A percentile compares a stretch with the other conserved stretches of the same genome.
Conservation (phyloP, 306 rosid genomes). For the Senna tora region DNA sequence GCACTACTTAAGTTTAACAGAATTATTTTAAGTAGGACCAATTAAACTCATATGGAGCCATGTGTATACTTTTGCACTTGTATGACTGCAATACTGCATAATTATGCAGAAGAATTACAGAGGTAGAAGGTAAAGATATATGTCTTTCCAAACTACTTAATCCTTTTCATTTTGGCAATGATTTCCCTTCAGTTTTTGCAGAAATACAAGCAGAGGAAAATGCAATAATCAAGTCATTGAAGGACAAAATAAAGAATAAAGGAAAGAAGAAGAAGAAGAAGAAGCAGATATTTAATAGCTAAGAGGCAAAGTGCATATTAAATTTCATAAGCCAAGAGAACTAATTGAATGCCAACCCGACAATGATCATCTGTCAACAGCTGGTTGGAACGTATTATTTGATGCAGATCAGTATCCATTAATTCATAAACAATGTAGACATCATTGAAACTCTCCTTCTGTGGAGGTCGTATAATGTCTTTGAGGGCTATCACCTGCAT, state of each 20-base stretch:
- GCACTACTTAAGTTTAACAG: not conserved
- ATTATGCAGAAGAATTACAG: not conserved
- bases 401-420: conserved; percentile 95
- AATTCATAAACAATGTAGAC: conserved; percentile 86
- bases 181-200: conserved; percentile 17
- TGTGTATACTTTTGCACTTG: not conserved
- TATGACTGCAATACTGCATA: not conserved
- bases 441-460: conserved; percentile 80
- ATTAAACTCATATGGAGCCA: not conserved
- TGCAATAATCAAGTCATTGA: not conserved
- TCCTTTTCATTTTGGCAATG: not conserved
- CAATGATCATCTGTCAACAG: conserved; percentile 88
- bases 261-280: too few species aligned
- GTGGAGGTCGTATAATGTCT: conserved; percentile 88
- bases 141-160: not conserved
- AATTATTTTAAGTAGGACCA: not conserved
- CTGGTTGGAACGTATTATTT: conserved; percentile 85
- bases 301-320: not conserved
- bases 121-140: not conserved
- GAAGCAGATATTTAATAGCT: not conserved
- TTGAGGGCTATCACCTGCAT: conserved; percentile 79
- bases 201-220: conserved; percentile 16
- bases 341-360: conserved; percentile 63
- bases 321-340: conserved; percentile 37
- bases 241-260: not conserved